These are phyloP conservation scores for Dactylis glomerata DNA, from an alignment of 176 grass and related monocot genomes.

Conservation along the genomic window DNA sequence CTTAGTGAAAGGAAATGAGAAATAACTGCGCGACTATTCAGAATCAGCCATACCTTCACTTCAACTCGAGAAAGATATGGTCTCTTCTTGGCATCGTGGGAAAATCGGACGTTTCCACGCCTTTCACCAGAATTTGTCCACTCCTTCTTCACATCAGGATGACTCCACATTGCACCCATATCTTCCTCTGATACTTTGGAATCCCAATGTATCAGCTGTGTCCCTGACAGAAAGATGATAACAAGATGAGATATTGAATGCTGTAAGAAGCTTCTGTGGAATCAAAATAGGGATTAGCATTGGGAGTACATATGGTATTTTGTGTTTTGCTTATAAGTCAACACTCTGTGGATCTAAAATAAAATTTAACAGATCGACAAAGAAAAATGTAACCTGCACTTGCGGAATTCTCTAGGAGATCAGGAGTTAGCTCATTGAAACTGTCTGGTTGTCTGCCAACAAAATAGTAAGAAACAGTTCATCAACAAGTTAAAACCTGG, in stretches of 20 bases:
- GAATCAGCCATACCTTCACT: slow-evolving; percentile 69
- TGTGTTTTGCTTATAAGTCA: background rate
- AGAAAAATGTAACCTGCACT: slow-evolving; percentile 55
- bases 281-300: background rate
- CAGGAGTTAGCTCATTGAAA: slow-evolving; percentile 23
- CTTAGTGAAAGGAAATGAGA: background rate
- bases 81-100: slow-evolving; percentile 74
- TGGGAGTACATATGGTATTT: slow-evolving; percentile 1
- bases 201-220: slow-evolving; percentile 80
- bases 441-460: slow-evolving; percentile 51
- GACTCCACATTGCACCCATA: slow-evolving; percentile 83
- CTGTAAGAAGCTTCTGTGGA: background rate
- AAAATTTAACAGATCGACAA: background rate
- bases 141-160: slow-evolving; percentile 74
- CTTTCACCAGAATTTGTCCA: slow-evolving; percentile 94
- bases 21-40: background rate
- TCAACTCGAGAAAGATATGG: slow-evolving; percentile 98
- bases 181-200: slow-evolving; percentile 66
- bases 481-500: slow-evolving; percentile 12
- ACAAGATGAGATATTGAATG: slow-evolving; percentile 15
- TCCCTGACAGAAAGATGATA: slow-evolving; percentile 44
- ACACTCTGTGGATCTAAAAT: background rate
- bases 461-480: slow-evolving; percentile 5
- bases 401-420: slow-evolving; percentile 28
- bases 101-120: slow-evolving; percentile 78